Percentiles rank a stretch among this genome's conserved stretches.
Evolutionary conservation across 108 stramenopile genomes (phyloP).

Genomic region (Fistulifera pelliculosa): DNA sequence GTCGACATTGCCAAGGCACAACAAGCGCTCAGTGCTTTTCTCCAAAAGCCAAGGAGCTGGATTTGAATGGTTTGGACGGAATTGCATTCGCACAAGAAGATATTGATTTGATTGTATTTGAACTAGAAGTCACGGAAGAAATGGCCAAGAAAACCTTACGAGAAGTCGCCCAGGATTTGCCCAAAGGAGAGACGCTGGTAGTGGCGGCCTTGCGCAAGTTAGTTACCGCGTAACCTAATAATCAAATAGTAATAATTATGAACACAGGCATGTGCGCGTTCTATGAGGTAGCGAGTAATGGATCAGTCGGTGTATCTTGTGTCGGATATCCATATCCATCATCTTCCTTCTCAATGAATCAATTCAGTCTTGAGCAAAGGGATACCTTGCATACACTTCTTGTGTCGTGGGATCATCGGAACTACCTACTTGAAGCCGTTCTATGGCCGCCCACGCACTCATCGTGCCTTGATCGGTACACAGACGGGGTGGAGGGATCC

Average conservation of each 20-base stretch:
- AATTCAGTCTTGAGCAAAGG: conserved; percentile 58
- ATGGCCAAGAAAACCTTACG: conserved; percentile 44
- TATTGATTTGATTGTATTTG: conserved; percentile 48
- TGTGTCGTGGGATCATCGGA: conserved; percentile 70
- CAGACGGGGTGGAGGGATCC: conserved; percentile 85
- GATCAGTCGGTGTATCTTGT: too few species aligned
- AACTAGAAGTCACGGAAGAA: conserved; percentile 67
- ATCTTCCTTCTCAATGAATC: too few species aligned
- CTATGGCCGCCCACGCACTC: conserved; percentile 94
- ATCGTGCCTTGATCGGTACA: conserved; percentile 98
- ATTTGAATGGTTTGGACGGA: conserved; percentile 18
- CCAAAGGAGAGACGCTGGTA: conserved; percentile 29
- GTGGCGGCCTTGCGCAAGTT: conserved; percentile 53
- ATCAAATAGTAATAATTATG: too few species aligned
- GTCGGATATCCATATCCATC: too few species aligned
- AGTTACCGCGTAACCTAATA: conserved; percentile 15
- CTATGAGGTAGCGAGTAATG: too few species aligned
- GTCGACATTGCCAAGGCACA: conserved; percentile 59
- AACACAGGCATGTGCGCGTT: too few species aligned
- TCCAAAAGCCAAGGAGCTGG: conserved; percentile 13
- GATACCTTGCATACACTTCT: conserved; percentile 80
- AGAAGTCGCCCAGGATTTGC: conserved; percentile 30
- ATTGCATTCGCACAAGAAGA: conserved; percentile 60
- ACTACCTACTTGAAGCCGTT: conserved; percentile 71
- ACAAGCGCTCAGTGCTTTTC: conserved; percentile 57